Percentiles rank a stretch among this genome's conserved stretches.
Evolutionary conservation across 2,329 filamentous ascomycete species (phyloP).

Genomic region (Sarocladium kiliense): DNA sequence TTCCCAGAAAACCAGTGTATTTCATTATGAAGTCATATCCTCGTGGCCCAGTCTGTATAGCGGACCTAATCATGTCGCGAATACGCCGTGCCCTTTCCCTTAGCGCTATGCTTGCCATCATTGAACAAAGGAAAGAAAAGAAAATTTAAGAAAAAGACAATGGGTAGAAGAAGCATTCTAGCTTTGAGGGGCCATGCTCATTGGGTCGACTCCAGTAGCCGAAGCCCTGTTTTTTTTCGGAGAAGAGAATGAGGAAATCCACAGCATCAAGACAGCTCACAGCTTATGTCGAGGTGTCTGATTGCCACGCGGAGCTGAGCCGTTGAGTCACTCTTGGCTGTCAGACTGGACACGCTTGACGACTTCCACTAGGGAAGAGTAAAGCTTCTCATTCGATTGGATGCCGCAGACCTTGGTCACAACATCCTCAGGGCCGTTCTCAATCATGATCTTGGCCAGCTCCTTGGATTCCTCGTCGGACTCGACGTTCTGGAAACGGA

Average conservation of each 20-base stretch:
- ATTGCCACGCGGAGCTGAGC: not conserved
- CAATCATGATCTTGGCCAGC: constrained; percentile 79
- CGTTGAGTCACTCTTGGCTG: constrained; percentile 36
- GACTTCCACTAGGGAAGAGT: constrained; percentile 65
- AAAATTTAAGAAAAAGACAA: not conserved
- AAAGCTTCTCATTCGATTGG: constrained; percentile 71
- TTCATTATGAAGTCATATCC: not conserved
- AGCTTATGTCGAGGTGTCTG: not conserved
- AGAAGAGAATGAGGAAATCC: not conserved
- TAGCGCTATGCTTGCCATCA: constrained; percentile 9
- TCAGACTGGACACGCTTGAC: constrained; percentile 81
- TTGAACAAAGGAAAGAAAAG: constrained; percentile 6
- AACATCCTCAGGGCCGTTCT: constrained; percentile 66
- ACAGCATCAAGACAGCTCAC: not conserved
- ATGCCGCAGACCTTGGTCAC: constrained; percentile 80
- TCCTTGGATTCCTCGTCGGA: constrained; percentile 86
- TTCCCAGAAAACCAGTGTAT: not conserved
- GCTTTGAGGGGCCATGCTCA: no score
- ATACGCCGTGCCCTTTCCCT: constrained; percentile 6
- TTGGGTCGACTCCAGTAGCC: not conserved
- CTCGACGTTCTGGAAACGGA: constrained; percentile 92
- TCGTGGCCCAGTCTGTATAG: constrained; percentile 4
- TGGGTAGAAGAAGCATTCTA: not conserved
- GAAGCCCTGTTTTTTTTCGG: not conserved
- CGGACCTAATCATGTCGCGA: not conserved